Evolutionary conservation across 164 flowering plant genomes (phyloP).

Genomic region (Vitis amurensis): DNA sequence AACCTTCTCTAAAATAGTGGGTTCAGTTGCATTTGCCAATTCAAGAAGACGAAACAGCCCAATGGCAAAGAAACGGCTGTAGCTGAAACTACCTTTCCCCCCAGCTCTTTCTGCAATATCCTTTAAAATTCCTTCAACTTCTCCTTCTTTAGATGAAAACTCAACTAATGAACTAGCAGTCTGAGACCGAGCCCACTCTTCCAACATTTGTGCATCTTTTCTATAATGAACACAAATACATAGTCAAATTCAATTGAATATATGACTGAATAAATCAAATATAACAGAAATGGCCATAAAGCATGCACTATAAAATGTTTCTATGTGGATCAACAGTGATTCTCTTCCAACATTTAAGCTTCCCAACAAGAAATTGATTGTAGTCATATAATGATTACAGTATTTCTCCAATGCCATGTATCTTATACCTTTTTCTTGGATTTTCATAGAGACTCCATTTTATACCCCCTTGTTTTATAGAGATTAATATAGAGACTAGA

Average conservation of each 20-base stretch:
- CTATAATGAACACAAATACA: constrained; percentile 30
- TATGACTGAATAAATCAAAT: no score
- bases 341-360: no score
- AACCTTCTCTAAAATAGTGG: constrained; percentile 85
- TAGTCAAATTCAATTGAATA: not conserved
- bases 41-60: constrained; percentile 96
- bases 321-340: no score
- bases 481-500: no score
- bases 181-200: constrained; percentile 92
- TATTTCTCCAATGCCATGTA: no score
- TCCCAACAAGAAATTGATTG: no score
- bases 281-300: no score
- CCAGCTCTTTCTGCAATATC: constrained; percentile 84
- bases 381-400: no score
- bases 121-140: constrained; percentile 76
- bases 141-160: constrained; percentile 85
- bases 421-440: no score
- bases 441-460: no score
- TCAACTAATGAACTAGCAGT: constrained; percentile 63
- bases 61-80: constrained; percentile 93
- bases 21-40: constrained; percentile 83
- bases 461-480: no score
- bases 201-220: constrained; percentile 82
- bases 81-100: constrained; percentile 70
- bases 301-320: no score